A percentile compares a stretch with the other conserved stretches of the same genome.
phyloP scores from a whole-genome alignment of 441 rosid genomes.

The Adansonia rubrostipa region DNA sequence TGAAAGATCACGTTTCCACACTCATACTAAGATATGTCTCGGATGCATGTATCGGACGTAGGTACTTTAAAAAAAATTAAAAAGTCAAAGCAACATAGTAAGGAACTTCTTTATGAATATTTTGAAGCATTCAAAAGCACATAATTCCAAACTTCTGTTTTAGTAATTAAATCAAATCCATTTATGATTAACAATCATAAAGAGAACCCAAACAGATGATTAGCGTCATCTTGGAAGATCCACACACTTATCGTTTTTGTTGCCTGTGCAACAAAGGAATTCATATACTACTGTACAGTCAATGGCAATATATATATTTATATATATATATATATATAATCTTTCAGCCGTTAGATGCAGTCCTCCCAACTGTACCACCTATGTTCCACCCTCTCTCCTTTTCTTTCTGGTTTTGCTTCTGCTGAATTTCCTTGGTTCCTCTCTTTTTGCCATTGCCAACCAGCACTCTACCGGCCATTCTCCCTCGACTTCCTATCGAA shows the following conservation, averaged over 20 bases:
- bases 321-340: neutral
- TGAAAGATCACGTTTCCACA: no score
- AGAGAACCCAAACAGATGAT: slow-evolving; percentile 29
- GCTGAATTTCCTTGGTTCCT: slow-evolving; percentile 54
- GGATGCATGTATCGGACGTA: no score
- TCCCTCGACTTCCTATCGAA: slow-evolving; percentile 88
- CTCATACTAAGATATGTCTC: no score
- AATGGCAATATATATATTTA: neutral
- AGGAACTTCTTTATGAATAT: no score
- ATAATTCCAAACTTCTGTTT: neutral
- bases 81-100: no score
- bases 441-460: slow-evolving; percentile 59
- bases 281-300: neutral
- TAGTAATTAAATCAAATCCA: neutral
- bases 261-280: slow-evolving; percentile 1
- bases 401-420: slow-evolving; percentile 59
- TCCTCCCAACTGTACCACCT: slow-evolving; percentile 40
- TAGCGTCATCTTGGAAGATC: slow-evolving; percentile 31
- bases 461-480: slow-evolving; percentile 61
- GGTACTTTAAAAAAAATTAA: no score
- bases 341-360: slow-evolving; percentile 25
- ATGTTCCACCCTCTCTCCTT: slow-evolving; percentile 84
- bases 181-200: neutral
- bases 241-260: slow-evolving; percentile 21
- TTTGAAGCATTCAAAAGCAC: no score